These are phyloP conservation scores for Fusarium longipes DNA, from an alignment of 2,329 filamentous ascomycete genomes.

Conservation along the genomic window DNA sequence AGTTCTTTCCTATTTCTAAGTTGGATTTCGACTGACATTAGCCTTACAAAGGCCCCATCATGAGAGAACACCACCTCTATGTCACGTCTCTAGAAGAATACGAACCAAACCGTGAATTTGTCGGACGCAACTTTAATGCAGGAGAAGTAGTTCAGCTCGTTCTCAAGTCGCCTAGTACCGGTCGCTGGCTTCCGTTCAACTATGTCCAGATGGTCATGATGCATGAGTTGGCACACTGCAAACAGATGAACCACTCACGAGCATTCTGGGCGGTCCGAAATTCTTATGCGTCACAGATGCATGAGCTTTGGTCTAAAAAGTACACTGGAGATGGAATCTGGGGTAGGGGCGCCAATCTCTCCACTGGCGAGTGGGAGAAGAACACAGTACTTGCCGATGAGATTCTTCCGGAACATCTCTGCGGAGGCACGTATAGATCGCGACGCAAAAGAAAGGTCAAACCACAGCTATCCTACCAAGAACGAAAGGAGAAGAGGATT, in stretches of 20 bases:
- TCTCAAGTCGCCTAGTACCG: slow-evolving; percentile 71
- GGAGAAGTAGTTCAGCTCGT: slow-evolving; percentile 90
- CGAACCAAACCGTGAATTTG: slow-evolving; percentile 82
- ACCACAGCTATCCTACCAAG: slow-evolving; percentile 71
- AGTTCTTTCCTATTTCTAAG: slow-evolving; percentile 33
- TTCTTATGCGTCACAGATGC: slow-evolving; percentile 76
- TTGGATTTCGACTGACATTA: slow-evolving; percentile 4
- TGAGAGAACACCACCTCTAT: slow-evolving; percentile 72
- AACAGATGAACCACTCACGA: slow-evolving; percentile 89
- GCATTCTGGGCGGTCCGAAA: slow-evolving; percentile 86
- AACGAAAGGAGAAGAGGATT: slow-evolving; percentile 78
- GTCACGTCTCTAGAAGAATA: slow-evolving; percentile 83
- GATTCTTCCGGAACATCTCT: slow-evolving; percentile 75
- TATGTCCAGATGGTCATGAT: slow-evolving; percentile 97
- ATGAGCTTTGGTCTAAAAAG: slow-evolving; percentile 72
- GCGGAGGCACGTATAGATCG: slow-evolving; percentile 81
- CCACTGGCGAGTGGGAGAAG: slow-evolving; percentile 68
- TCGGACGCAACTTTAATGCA: slow-evolving; percentile 90
- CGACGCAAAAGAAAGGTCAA: slow-evolving; percentile 66
- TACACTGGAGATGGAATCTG: slow-evolving; percentile 88
- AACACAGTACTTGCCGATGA: slow-evolving; percentile 66
- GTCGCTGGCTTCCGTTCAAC: slow-evolving; percentile 81
- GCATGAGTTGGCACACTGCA: slow-evolving; percentile 89
- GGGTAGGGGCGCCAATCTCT: slow-evolving; percentile 75
- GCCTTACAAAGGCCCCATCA: slow-evolving; percentile 67